phyloP scores from a whole-genome alignment of 116 monocot genomes.

The Papilionanthe hybrid region DNA sequence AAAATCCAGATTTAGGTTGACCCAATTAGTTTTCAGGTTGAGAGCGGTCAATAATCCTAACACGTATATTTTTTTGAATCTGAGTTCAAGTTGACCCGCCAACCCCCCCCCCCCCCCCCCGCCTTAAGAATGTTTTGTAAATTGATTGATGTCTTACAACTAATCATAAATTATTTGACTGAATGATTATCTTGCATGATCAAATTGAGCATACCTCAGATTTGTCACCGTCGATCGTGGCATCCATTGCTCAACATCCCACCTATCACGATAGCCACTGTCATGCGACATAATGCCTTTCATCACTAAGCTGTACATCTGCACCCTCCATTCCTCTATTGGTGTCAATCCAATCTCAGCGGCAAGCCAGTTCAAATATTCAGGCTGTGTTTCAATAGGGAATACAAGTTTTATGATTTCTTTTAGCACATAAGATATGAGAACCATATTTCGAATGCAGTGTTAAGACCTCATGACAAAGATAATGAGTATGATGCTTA shows the following conservation, averaged over 20 bases:
- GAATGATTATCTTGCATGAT: too few species aligned
- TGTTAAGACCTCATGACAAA: neutral
- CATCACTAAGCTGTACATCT: slow-evolving; percentile 9
- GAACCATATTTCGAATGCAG: neutral
- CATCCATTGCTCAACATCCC: slow-evolving; percentile 6
- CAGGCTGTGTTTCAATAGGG: neutral
- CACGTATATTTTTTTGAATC: too few species aligned
- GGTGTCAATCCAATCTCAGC: slow-evolving; percentile 18
- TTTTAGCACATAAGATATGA: neutral
- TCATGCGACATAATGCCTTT: neutral
- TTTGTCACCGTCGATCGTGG: neutral
- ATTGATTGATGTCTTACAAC: too few species aligned
- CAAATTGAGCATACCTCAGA: too few species aligned
- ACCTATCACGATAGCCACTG: slow-evolving; percentile 7
- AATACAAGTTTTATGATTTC: neutral
- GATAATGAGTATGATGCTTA: slow-evolving; percentile 19
- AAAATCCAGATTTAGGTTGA: too few species aligned
- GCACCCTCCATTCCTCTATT: slow-evolving; percentile 17
- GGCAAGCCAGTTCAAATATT: slow-evolving; percentile 20
- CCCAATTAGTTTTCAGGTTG: too few species aligned
- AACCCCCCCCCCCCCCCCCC: too few species aligned
- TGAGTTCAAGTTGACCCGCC: too few species aligned
- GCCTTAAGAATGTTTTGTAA: too few species aligned
- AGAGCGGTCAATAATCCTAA: too few species aligned
- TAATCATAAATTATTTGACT: too few species aligned